Conservation (phyloP, 176 grass and related monocot species). For the Neostapfia colusana region DNA sequence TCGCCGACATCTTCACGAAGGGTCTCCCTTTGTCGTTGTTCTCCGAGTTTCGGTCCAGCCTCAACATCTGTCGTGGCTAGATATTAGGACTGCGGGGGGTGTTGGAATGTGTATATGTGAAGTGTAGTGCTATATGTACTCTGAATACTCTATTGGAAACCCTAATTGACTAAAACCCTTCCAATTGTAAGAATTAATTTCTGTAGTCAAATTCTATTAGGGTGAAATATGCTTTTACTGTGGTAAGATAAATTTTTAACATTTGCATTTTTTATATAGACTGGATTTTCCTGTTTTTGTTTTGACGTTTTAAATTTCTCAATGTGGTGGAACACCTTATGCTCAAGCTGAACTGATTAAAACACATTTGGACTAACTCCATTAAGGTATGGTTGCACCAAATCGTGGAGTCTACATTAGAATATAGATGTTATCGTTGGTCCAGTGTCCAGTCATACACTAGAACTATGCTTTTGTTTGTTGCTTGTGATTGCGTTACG, state of each 20-base stretch:
- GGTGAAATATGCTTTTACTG: background rate
- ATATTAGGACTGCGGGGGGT: too few species aligned
- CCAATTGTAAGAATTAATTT: too few species aligned
- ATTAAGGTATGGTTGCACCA: slow-evolving; percentile 2
- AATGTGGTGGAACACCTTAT: background rate
- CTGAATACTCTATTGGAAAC: too few species aligned
- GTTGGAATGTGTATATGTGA: too few species aligned
- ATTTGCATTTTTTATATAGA: background rate
- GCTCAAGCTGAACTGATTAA: background rate
- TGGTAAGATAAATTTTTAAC: background rate
- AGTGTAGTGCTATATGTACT: too few species aligned
- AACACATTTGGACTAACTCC: slow-evolving; percentile 10
- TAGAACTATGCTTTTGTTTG: slow-evolving; percentile 8
- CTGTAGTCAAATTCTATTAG: background rate
- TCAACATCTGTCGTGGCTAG: too few species aligned
- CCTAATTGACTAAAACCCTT: too few species aligned
- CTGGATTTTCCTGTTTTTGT: background rate
- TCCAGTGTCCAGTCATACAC: background rate
- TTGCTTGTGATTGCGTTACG: background rate
- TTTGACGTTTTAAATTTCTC: background rate
- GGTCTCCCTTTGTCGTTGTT: too few species aligned
- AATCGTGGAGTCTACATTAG: background rate
- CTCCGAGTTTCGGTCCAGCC: too few species aligned
- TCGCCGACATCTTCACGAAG: too few species aligned
- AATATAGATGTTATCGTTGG: background rate